Conservation (phyloP, 2,329 filamentous ascomycete species). For the Xylariaceae sp. region DNA sequence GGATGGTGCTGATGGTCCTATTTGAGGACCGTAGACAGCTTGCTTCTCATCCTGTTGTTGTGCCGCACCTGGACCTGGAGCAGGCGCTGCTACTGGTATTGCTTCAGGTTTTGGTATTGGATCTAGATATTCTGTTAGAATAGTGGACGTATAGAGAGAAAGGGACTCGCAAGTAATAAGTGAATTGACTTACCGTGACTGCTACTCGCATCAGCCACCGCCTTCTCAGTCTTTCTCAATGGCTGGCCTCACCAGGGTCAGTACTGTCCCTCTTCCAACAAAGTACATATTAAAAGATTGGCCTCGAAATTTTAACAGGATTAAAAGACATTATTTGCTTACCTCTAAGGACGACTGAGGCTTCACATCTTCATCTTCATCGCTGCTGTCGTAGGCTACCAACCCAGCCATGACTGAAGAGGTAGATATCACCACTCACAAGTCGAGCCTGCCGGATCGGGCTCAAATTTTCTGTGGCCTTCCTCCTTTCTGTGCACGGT, state of each 20-base stretch:
- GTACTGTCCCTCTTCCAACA: constrained; percentile 31
- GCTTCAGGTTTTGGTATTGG: constrained; percentile 7
- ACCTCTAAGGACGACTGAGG: constrained; percentile 26
- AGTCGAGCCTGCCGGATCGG: too few relatives aligned
- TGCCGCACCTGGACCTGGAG: constrained; percentile 1
- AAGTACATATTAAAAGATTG: too few relatives aligned
- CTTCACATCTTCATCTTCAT: constrained; percentile 30
- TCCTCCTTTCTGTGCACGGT: too few relatives aligned
- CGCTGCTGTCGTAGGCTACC: constrained; percentile 32
- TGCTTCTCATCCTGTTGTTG: constrained; percentile 12
- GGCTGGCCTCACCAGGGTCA: constrained; percentile 32
- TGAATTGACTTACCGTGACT: constrained; percentile 21
- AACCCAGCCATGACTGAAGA: constrained; percentile 30
- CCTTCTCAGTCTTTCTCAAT: constrained; percentile 23
- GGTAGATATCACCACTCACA: too few relatives aligned
- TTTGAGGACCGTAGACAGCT: constrained; percentile 29
- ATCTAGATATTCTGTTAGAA: constrained; percentile 3
- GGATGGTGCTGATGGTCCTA: constrained; percentile 23
- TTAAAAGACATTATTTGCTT: too few relatives aligned
- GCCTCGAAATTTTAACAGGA: too few relatives aligned
- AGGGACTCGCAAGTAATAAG: not conserved
- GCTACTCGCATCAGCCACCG: constrained; percentile 11
- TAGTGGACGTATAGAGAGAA: not conserved
- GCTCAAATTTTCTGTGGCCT: too few relatives aligned
- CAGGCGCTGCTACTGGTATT: constrained; percentile 8